Evolutionary conservation across 306 rosid genomes (phyloP), one percentile per base, ranked within the genome.

Genomic region (Adenanthera pavonina): DNA sequence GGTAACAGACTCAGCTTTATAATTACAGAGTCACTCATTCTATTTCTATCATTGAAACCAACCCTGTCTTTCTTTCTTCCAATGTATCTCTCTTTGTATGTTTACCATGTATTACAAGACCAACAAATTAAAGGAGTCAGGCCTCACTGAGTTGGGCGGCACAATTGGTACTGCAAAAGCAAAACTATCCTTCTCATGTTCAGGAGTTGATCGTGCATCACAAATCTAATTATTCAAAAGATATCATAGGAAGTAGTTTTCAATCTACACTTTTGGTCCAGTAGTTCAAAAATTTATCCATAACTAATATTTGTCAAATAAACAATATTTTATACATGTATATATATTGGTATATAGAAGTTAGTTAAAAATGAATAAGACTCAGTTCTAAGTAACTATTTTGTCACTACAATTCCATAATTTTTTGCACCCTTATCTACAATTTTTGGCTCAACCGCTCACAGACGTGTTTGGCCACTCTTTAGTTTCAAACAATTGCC

Each of bases 71-170:
- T 25, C 30, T 25, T 25, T 25, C 30, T 25, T 25, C 30, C 30
- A 25, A 25, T 25, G 30, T 25, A 25, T 25, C 30, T 25, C 30
- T 25, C 30, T 25, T 25, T 25, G 30, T 25, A 25, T 25, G 30
- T 25, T 25, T 25, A 25, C 74, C 1, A 33, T 49, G 67, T 16
- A 75, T 48, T 64, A 74, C 34, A 69, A 65, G 76, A 75, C 67
- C 59, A 64, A 78, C 40, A 43, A 46, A 36, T n/a, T 54, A 73
- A 36, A 8, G 70, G 79, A 12, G 19, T 49, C 46, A 76, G 30
- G 35, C 67, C 61, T 60, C 73, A 41, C 35, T 56, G 48, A 72
- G 19, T 54, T 51, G 25, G 60, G 77, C 56, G 57, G 71, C 70
- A 64, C 20, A 41, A 48, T 8, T 38, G 19, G 36, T 56, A 66